Base-by-base conservation (phyloP, 306 rosid genomes). In the Sophora flavescens region DNA sequence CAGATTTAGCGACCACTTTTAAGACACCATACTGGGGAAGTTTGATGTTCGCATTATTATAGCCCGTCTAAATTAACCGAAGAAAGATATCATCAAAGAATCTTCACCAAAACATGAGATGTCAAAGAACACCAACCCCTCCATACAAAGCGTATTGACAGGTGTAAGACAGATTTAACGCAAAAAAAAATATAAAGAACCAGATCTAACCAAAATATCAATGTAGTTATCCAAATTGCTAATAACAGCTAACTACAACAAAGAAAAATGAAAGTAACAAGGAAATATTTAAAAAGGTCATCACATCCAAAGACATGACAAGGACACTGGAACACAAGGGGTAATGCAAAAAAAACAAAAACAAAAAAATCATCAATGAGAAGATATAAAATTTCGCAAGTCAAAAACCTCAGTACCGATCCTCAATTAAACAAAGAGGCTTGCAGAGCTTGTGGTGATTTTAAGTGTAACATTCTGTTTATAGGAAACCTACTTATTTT, bases 401-500 rank as follows among this genome's bases (percentile, higher is more conserved):
- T 60, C n/a, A 68, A 78, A 22, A 78, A 60, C 13, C 36, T 61
- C 77, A 41, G n/a, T 51, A 12, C 38, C 11, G 63, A 30, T 44
- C 5, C 64, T 64, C 71, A 64, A 22, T 44, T 47, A 61, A 71
- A 70, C 47, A 54, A 57, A 6, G 54, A 22, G 56, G 72, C 47
- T 41, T 51, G 68, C 73, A 72, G 78, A 83, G 32, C 47, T 68
- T 16, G 22, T 45, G 26, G 1, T 6, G 70, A 72, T 32, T 32
- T 77, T 57, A 9, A 12, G 16, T 30, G 36, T 22, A 22, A 22
- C 61, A 28, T 63, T 69, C 32, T 64, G 79, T 79, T 75, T 64
- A 28, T 75, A 68, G 72, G 64, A 80, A 79, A 17, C 62, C 36
- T 68, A 60, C 62, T 83, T 79, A 79, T 83, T 83, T 78, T 83